Percentiles rank a stretch among this genome's conserved stretches.
Conservation (phyloP, 768 basidiomycete genomes). For the Auricularia sp. region DNA sequence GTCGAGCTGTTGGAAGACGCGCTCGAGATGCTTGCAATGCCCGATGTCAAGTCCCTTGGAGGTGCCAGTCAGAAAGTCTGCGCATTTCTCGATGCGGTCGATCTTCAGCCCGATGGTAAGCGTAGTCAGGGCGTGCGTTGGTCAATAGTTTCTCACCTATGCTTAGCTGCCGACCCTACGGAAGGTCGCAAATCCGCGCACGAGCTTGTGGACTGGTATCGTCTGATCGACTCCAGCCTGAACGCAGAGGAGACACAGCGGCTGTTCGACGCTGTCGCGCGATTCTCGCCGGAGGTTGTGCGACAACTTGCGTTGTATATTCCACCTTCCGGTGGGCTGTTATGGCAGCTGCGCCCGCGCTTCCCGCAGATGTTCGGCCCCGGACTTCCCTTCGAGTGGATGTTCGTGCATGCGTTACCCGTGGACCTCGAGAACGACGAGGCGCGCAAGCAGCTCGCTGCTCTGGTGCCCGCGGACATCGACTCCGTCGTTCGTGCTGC, state of each 20-base stretch:
- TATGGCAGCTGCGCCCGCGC: slow-evolving; percentile 18
- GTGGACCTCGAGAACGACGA: slow-evolving; percentile 13
- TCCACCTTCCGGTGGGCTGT: slow-evolving; percentile 28
- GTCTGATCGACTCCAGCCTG: slow-evolving; percentile 32
- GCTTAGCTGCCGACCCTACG: background rate
- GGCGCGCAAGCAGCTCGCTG: slow-evolving; percentile 14
- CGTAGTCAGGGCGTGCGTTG: background rate
- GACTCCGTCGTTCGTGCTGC: background rate
- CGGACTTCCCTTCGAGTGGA: slow-evolving; percentile 31
- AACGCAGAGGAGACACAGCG: slow-evolving; percentile 29
- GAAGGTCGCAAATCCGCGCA: slow-evolving; percentile 26
- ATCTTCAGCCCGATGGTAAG: background rate
- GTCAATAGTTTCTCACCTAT: no score
- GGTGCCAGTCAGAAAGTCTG: background rate
- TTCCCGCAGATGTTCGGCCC: background rate
- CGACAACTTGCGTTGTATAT: slow-evolving; percentile 33
- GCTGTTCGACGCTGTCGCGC: slow-evolving; percentile 28
- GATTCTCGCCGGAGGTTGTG: slow-evolving; percentile 34
- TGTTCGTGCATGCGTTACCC: slow-evolving; percentile 30
- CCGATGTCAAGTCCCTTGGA: slow-evolving; percentile 2
- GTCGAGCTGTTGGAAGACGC: slow-evolving; percentile 28
- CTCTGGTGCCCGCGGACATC: background rate
- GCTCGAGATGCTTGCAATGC: slow-evolving; percentile 22
- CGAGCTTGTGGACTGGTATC: slow-evolving; percentile 56
- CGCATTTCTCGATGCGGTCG: no score